These are phyloP conservation scores for Fusarium sterilihyphosum DNA, from an alignment of 2,329 filamentous ascomycete genomes.

Conservation along the genomic window DNA sequence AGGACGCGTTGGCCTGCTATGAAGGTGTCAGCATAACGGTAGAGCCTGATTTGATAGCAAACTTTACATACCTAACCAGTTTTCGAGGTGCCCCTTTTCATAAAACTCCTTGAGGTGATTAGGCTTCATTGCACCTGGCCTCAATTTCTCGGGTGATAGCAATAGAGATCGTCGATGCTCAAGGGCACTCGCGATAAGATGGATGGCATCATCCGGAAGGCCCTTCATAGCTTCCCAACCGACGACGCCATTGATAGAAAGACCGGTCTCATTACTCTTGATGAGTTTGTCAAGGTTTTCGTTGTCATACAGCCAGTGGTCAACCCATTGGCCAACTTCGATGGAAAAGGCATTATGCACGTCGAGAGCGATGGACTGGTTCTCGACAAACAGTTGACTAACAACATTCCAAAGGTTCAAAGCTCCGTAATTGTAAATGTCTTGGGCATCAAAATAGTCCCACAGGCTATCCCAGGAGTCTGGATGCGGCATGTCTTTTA, in stretches of 20 bases:
- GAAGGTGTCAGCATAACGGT: constrained; percentile 22
- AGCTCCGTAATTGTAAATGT: constrained; percentile 59
- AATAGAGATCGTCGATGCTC: constrained; percentile 45
- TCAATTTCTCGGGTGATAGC: constrained; percentile 22
- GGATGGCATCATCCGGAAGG: constrained; percentile 41
- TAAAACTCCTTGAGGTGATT: constrained; percentile 44
- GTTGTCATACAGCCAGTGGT: constrained; percentile 47
- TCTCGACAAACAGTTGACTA: constrained; percentile 54
- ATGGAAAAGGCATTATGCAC: constrained; percentile 38
- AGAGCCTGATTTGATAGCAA: not conserved
- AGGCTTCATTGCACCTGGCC: constrained; percentile 22
- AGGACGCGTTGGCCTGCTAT: constrained; percentile 46
- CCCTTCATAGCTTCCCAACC: constrained; percentile 38
- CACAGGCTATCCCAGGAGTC: constrained; percentile 55
- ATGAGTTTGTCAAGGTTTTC: constrained; percentile 47
- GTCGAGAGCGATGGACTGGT: constrained; percentile 46
- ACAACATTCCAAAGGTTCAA: constrained; percentile 61
- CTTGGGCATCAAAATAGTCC: constrained; percentile 58
- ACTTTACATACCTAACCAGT: constrained; percentile 50
- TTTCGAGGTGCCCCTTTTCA: constrained; percentile 42
- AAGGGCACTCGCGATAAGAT: constrained; percentile 48
- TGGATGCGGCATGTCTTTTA: constrained; percentile 48
- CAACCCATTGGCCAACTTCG: constrained; percentile 50
- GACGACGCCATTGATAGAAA: not conserved
- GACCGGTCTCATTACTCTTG: constrained; percentile 40